A percentile compares a stretch with the other conserved stretches of the same genome.
Evolutionary conservation across 345 rosid species (phyloP).

Genomic region (Populus ilicifolia): DNA sequence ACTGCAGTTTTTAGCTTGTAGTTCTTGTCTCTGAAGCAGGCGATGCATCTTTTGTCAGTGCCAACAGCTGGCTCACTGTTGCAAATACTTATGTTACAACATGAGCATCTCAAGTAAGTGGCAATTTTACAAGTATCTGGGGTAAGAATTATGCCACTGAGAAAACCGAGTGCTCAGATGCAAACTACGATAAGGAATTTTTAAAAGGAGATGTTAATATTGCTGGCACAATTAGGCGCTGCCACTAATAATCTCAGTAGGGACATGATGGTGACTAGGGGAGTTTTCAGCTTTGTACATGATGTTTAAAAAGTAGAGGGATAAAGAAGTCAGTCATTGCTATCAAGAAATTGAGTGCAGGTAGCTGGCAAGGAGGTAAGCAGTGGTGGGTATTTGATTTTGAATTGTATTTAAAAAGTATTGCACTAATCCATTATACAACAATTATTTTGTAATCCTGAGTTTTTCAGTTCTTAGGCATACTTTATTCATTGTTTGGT

Average conservation of each 20-base stretch:
- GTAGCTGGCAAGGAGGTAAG: constrained; percentile 15
- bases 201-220: background rate
- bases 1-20: background rate
- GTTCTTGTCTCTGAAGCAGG: background rate
- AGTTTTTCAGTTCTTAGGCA: too few relatives aligned
- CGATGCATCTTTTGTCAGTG: background rate
- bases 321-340: constrained; percentile 9
- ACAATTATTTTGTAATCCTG: too few relatives aligned
- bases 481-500: too few relatives aligned
- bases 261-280: constrained; percentile 8
- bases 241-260: constrained; percentile 10
- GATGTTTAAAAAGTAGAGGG: background rate
- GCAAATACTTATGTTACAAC: constrained; percentile 8
- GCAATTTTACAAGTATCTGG: constrained; percentile 4
- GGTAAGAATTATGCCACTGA: background rate
- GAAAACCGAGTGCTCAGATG: background rate
- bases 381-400: constrained; percentile 9
- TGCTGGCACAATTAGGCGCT: constrained; percentile 10
- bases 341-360: constrained; percentile 6
- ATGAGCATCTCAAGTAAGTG: constrained; percentile 9
- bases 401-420: too few relatives aligned
- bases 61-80: constrained; percentile 1
- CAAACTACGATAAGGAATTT: background rate
- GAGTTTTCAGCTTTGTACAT: background rate
- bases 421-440: too few relatives aligned